Evolutionary conservation across 2,329 filamentous ascomycete species (phyloP), one percentile per base, ranked within the genome.

Genomic region (Trichophyton benhamiae): DNA sequence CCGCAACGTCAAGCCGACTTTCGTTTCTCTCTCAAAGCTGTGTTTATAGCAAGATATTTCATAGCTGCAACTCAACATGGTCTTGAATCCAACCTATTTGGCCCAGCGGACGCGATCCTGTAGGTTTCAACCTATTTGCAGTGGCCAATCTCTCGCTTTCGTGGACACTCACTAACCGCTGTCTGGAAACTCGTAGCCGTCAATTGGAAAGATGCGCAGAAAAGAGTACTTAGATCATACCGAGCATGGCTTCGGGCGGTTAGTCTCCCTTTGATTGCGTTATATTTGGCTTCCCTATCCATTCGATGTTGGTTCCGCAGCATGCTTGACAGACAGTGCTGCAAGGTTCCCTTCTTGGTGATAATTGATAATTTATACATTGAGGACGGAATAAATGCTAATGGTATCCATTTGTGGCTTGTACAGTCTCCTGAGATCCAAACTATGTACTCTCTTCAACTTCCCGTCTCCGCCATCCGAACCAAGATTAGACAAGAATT

Each of bases 401-500:
- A 52, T 55, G 6, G 15, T 38, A 61, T 59, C 9, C 30, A 3
- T 27, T 30, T 58, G 5, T 49, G 42, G 58, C 65, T 68, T 62
- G 70, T 63, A 64, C 74, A 99, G 94, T 91, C 91, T 46, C 92
- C 94, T 64, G 91, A 97, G 75, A 92, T 99, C 72, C 94, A 97
- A 77, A 88, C 85, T 65, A 96, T 97, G 90, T 99, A 99, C 84
- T 88, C 88, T 65, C 80, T 99, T 71, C 89, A 89, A 73, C 84
- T 95, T 72, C 91, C 92, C 60, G 86, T 96, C 60, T 88, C 92
- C 46, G 82, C 83, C 65, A 86, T 99, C 73, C 88, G 94, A 69
- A 95, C 92, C 63, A 92, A 95, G 79, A 88, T 97, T 75, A 85
- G 94, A 74, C 88, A 97, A 78, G 91, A 99, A 74, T 99, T 96